Evolutionary conservation across 345 rosid species (phyloP).

Genomic region (Heritiera fomes): DNA sequence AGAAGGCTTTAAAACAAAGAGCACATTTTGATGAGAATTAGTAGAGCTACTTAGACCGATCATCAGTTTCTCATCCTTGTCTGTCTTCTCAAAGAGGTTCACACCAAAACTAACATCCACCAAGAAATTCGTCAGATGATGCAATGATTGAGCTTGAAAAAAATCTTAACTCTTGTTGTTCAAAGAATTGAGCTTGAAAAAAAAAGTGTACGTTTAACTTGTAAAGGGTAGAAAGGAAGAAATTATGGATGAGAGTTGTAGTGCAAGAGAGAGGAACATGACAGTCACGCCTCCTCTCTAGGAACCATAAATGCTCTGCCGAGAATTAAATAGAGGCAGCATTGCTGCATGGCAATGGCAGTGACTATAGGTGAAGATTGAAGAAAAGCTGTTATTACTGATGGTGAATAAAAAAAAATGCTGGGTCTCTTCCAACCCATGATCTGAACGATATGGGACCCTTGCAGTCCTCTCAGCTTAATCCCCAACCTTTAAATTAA

Average conservation of each 20-base stretch:
- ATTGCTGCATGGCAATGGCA: conserved; percentile 33
- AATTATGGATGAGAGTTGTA: background rate
- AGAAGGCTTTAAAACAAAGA: no score
- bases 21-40: background rate
- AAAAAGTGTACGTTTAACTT: no score
- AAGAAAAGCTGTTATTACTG: background rate
- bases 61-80: no score
- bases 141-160: no score
- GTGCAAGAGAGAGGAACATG: conserved; percentile 16
- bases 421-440: background rate
- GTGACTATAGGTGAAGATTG: conserved; percentile 18
- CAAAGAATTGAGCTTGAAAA: no score
- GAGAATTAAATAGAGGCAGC: conserved; percentile 35
- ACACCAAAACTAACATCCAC: no score
- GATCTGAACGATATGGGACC: conserved; percentile 10
- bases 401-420: background rate
- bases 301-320: conserved; percentile 32
- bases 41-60: background rate
- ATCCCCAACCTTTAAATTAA: background rate
- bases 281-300: conserved; percentile 2
- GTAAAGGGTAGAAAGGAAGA: background rate
- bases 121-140: no score
- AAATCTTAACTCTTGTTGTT: no score
- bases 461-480: background rate
- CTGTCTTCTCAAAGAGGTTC: no score